Base-by-base conservation (phyloP, 1,139 yeast genomes). In the Suhomyces guaymorum region DNA sequence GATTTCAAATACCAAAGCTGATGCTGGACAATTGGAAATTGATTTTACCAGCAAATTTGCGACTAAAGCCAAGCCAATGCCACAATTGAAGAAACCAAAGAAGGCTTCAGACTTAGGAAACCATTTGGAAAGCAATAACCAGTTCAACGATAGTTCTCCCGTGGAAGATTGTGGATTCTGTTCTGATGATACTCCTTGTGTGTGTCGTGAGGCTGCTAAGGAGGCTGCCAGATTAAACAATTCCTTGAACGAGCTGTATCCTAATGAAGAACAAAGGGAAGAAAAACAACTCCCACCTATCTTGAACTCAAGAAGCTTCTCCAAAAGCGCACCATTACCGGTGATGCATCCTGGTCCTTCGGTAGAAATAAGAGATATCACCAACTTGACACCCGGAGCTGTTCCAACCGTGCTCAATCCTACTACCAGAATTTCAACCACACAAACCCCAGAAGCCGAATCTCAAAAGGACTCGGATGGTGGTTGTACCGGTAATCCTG, bases 91-190 rank as follows among this genome's bases (percentile, higher is more conserved):
- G 24, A 37, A 37, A 16, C 27, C 20, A 7, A 39, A 35, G 32
- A 44, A 32, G 21, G 23, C 41, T 4, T 18, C 32, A 10, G 35
- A 36, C 7, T 23, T 28, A 5, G 31, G 24, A 7, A 26, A 24
- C 12, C 30, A 35, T n/a, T 30, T 35, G 34, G 30, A 28, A 25
- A 26, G 33, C 40, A 22, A 26, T 29, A 17, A 28, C 30, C 13
- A 29, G 3, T 68, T 69, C 35, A 58, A 70, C 47, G 68, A 63
- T 44, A 46, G 61, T 25, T 72, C 81, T 1, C 82, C 85, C 3
- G 76, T 80, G 38, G 95, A 86, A 45, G 77, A 82, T 42, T 90
- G 97, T 61, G 97, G 97, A 1, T 90, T 90, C 59, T 90, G 97
- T 54, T 79, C 95, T 1, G 95, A 85, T 49, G 95, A 83, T 45